These are phyloP conservation scores for Fusarium scirpi DNA, from an alignment of 2,329 filamentous ascomycete genomes.

Conservation along the genomic window DNA sequence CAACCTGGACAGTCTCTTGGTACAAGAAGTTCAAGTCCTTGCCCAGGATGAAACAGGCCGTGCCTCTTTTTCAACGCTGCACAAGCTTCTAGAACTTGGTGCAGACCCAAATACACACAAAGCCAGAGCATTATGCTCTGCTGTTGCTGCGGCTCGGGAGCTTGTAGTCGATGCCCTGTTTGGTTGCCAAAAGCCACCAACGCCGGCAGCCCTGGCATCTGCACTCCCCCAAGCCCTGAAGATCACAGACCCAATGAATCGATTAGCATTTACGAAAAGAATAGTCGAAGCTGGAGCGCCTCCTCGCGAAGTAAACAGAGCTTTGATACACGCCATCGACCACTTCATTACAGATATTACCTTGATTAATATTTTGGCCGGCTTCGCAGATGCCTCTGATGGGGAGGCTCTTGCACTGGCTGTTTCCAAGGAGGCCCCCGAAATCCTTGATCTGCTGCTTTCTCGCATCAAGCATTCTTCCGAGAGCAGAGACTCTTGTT, in stretches of 20 bases:
- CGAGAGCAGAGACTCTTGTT: slow-evolving; percentile 55
- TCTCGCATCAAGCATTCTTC: slow-evolving; percentile 51
- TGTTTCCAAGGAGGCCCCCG: slow-evolving; percentile 58
- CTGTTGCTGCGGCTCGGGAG: slow-evolving; percentile 60
- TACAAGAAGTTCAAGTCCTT: slow-evolving; percentile 63
- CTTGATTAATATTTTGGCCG: slow-evolving; percentile 60
- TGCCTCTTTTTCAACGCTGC: slow-evolving; percentile 59
- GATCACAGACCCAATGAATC: slow-evolving; percentile 63
- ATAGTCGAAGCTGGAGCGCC: slow-evolving; percentile 64
- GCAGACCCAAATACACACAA: slow-evolving; percentile 68
- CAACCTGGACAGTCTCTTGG: slow-evolving; percentile 59
- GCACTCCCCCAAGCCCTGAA: slow-evolving; percentile 66
- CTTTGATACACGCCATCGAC: slow-evolving; percentile 63
- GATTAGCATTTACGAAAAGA: slow-evolving; percentile 62
- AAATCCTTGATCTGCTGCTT: slow-evolving; percentile 62
- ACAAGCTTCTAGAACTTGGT: slow-evolving; percentile 61
- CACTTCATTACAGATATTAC: slow-evolving; percentile 62
- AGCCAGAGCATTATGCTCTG: slow-evolving; percentile 63
- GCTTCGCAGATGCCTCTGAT: slow-evolving; percentile 62
- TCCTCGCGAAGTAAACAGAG: slow-evolving; percentile 61
- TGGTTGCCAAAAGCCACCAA: slow-evolving; percentile 52
- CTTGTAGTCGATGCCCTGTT: slow-evolving; percentile 64
- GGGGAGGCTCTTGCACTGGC: slow-evolving; percentile 62
- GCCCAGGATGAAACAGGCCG: slow-evolving; percentile 53
- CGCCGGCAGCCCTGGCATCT: slow-evolving; percentile 58